A percentile compares a stretch with the other conserved stretches of the same genome.
phyloP scores from a whole-genome alignment of 768 basidiomycete genomes.

The Hypsizygus marmoreus region DNA sequence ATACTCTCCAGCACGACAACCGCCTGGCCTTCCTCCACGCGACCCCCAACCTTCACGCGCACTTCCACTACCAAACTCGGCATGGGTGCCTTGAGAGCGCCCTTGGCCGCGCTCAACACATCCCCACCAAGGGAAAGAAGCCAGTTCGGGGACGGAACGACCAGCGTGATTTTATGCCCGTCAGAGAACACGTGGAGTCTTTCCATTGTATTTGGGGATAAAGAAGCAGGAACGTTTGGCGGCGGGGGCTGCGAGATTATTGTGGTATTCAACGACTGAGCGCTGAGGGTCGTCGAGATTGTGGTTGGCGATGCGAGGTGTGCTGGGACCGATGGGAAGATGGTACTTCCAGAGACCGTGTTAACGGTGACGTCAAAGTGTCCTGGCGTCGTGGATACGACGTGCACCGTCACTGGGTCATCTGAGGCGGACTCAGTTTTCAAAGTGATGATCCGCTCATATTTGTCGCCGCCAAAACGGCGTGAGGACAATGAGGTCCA shows the following conservation, averaged over 20 bases:
- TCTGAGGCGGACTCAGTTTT: slow-evolving; percentile 53
- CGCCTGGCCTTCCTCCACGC: slow-evolving; percentile 78
- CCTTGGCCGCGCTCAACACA: slow-evolving; percentile 53
- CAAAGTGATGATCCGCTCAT: slow-evolving; percentile 63
- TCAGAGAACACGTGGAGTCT: slow-evolving; percentile 74
- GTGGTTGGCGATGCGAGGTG: slow-evolving; percentile 54
- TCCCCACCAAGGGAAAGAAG: slow-evolving; percentile 66
- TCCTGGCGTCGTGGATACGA: slow-evolving; percentile 39
- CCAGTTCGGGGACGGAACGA: slow-evolving; percentile 74
- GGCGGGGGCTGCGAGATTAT: slow-evolving; percentile 72
- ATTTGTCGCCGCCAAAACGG: slow-evolving; percentile 76
- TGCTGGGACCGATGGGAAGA: slow-evolving; percentile 57
- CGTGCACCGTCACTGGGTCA: slow-evolving; percentile 41
- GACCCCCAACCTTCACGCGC: slow-evolving; percentile 73
- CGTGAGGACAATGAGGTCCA: slow-evolving; percentile 74
- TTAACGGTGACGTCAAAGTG: slow-evolving; percentile 57
- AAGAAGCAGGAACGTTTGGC: slow-evolving; percentile 53
- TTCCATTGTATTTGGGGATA: slow-evolving; percentile 60
- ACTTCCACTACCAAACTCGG: slow-evolving; percentile 94
- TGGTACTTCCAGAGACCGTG: slow-evolving; percentile 27
- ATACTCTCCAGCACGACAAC: slow-evolving; percentile 91
- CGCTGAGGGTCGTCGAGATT: slow-evolving; percentile 55
- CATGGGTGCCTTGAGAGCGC: slow-evolving; percentile 82
- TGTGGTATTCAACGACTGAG: slow-evolving; percentile 56
- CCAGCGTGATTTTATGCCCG: slow-evolving; percentile 64